Base-by-base conservation (phyloP, 345 rosid genomes). In the Pistacia integerrima region DNA sequence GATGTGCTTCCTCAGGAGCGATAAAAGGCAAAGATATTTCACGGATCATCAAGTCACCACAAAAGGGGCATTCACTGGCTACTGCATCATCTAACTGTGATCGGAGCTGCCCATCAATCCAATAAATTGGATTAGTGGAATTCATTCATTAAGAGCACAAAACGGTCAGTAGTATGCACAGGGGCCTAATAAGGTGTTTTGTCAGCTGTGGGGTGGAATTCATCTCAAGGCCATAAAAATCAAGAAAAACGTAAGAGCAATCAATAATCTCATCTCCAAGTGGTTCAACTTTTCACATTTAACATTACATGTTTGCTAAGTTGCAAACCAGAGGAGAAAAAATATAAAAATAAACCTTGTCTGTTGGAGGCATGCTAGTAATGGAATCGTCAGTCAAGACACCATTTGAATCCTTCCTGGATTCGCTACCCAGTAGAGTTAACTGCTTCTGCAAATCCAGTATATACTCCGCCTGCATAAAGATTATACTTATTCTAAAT, bases 1-100 rank as follows among this genome's bases (percentile, higher is more conserved):
- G 88, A 14, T 60, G 87, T 51, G 90, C 84, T 86, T 96, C 98
- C 77, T 92, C 97, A 0, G 91, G 86, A 48, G 81, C 79, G 56
- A 96, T 83, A 75, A 93, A 96, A 61, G 98, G 92, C 75, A 87
- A 78, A 62, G 86, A 81, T 79, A 96, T 92, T 84, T 96, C 97
- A 22, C 84, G 76, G 82, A 96, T 92, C 96, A 96, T 93, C 85
- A 96, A 80, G 38, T 93, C 99, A 10, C 98, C 97, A 69, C 99
- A 96, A 75, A 93, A 96, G 3, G 99, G 98, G 76, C 99, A 93
- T 81, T 96, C 97, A 6, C 92, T 86, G 38, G 98, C 98, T 74
- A 93, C 88, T 80, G 97, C 99, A 83, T 92, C 98, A 35, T 96
- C 99, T 77, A 96, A 78, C 83, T 92, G 93, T 69, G 97, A 86